phyloP scores from a whole-genome alignment of 164 flowering plant species.

The Vitis rupestris region DNA sequence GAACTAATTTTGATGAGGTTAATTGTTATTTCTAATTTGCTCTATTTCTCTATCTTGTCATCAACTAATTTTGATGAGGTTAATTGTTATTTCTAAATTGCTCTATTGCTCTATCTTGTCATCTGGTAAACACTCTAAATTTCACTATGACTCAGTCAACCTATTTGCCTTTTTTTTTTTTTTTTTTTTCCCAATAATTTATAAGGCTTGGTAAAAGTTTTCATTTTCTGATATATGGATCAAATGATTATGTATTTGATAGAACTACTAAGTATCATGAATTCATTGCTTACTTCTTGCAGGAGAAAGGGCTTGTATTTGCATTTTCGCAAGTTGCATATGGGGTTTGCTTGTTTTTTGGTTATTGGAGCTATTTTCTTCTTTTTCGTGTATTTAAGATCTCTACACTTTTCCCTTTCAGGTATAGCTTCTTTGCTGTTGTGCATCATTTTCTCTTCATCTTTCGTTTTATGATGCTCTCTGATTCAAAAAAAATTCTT shows the following conservation, averaged over 20 bases:
- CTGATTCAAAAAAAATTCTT: too few species aligned
- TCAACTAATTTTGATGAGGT: too few species aligned
- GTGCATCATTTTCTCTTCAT: not conserved
- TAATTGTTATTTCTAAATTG: too few species aligned
- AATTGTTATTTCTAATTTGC: too few species aligned
- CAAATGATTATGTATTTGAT: not conserved
- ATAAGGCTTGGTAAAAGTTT: too few species aligned
- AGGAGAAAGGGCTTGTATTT: conserved; percentile 81
- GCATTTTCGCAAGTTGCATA: conserved; percentile 82
- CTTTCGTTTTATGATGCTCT: not conserved
- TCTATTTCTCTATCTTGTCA: too few species aligned
- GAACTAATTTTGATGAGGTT: too few species aligned
- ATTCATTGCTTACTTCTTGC: conserved; percentile 23
- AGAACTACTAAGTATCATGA: conserved; percentile 3
- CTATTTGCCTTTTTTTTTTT: too few species aligned
- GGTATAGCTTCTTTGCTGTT: conserved; percentile 39
- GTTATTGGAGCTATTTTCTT: conserved; percentile 92
- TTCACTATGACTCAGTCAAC: too few species aligned
- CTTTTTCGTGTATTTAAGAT: conserved; percentile 29
- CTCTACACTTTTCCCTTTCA: conserved; percentile 73
- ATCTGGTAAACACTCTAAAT: too few species aligned
- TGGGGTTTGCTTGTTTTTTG: conserved; percentile 70
- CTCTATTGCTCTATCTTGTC: too few species aligned
- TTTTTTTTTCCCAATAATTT: too few species aligned
- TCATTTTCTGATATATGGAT: not conserved